Percentiles rank a stretch among this genome's conserved stretches.
Evolutionary conservation across 2,329 filamentous ascomycete genomes (phyloP).

Genomic region (Cladosporium sp.): DNA sequence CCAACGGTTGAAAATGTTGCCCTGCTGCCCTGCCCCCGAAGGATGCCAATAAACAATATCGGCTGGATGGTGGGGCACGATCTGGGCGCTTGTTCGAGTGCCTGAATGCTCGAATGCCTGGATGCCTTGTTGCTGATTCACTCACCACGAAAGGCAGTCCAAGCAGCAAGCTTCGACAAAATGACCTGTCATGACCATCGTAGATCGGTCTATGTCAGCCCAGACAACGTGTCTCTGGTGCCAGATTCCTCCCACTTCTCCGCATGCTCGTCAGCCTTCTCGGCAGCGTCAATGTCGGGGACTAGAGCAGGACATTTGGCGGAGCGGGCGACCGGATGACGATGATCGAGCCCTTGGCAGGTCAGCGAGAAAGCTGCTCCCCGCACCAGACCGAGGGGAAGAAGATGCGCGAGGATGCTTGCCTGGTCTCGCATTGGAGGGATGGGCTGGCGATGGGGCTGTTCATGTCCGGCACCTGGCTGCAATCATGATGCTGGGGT

Average conservation of each 20-base stretch:
- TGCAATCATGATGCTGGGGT: too few species aligned
- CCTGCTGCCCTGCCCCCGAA: too few species aligned
- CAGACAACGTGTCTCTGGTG: constrained; percentile 6
- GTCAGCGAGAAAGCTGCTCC: constrained; percentile 6
- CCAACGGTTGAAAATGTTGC: neutral
- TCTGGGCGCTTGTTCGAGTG: too few species aligned
- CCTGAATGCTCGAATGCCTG: too few species aligned
- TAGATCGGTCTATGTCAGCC: constrained; percentile 9
- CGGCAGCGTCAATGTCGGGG: constrained; percentile 2
- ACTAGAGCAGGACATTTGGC: neutral
- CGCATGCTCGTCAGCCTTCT: constrained; percentile 1
- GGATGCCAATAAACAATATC: too few species aligned
- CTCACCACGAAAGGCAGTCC: too few species aligned
- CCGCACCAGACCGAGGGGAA: constrained; percentile 1
- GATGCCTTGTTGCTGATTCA: too few species aligned
- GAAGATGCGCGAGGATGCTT: neutral
- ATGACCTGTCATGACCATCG: neutral
- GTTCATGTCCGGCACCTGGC: neutral
- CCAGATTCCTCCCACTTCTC: constrained; percentile 5
- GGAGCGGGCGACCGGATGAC: constrained; percentile 9
- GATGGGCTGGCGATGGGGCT: too few species aligned
- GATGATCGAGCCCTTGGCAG: constrained; percentile 8
- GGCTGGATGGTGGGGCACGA: too few species aligned
- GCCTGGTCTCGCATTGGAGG: neutral
- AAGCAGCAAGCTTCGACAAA: neutral